Evolutionary conservation across 768 basidiomycete genomes (phyloP), one percentile per base, ranked within the genome.

Genomic region (Termitomyces sp.): DNA sequence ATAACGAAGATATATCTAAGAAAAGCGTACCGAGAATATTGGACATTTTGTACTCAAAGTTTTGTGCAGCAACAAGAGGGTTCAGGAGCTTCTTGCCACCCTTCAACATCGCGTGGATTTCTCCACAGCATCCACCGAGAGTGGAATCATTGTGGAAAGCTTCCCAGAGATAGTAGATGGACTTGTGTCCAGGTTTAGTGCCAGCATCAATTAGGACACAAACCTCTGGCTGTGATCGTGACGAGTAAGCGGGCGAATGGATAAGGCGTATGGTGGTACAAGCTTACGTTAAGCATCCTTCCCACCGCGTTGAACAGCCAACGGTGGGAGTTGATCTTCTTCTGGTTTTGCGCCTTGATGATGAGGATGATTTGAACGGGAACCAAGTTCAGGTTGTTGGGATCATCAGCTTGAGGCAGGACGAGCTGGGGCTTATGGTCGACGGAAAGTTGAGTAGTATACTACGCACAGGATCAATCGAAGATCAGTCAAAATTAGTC

Each of bases 21-120:
- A 46, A 15, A 33, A 35, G 61, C 80, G 51, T 67, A 87, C 89
- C 91, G 35, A 98, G 81, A 70, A 98, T 96, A 75, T 98, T 97
- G 49, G 92, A 95, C 92, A 97, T 96, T 77, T 94, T 96, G 78
- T 97, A 97, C 77, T 96, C 94, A 67, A 95, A 96, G 77, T 98
- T 97, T 73, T 98, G 96, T 13, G 96, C 94, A 6, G 96, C 96
- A 35, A 98, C 85, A 48, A 95, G 79, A 35, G 94, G 96, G 70
- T 97, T 98, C 60, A 97, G 73, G 36, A 98, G 85, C 74, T 97
- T 97, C 74, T 75, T 88, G 40, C 94, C 94, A n/a, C 93, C 92
- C 75, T 94, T 87, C 69, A 96, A 90, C 96, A 96, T 96, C 59
- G 96, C 96, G 64, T 96, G 91, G 68, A 96, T 96, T 80, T 96